These are phyloP conservation scores for Prinsepia uniflora DNA, from an alignment of 306 rosid genomes.

Conservation along the genomic window DNA sequence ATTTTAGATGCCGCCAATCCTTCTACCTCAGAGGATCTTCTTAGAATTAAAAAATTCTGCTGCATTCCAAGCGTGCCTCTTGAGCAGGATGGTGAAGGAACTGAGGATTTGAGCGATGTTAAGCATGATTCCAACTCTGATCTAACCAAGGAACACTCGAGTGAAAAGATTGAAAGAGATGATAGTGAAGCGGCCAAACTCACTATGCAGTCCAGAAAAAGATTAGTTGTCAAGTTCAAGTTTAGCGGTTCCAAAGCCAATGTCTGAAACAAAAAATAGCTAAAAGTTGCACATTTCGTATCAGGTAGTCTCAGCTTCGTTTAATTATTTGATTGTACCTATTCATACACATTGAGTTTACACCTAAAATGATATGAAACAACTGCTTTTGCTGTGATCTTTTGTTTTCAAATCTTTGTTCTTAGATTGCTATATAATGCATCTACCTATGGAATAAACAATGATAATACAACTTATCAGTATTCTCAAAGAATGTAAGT, in stretches of 20 bases:
- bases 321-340: not conserved
- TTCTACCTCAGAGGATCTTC: slow-evolving; percentile 38
- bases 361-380: not conserved
- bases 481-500: not conserved
- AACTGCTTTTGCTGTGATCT: not conserved
- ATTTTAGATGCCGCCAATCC: slow-evolving; percentile 45
- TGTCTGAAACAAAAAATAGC: not conserved
- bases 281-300: slow-evolving; percentile 1
- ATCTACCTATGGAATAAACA: not conserved
- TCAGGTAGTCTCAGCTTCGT: slow-evolving; percentile 14
- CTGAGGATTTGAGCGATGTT: slow-evolving; percentile 13
- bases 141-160: slow-evolving; percentile 26
- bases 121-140: slow-evolving; percentile 33
- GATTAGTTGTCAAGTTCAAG: slow-evolving; percentile 32
- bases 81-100: slow-evolving; percentile 28
- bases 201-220: slow-evolving; percentile 16
- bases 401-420: not conserved
- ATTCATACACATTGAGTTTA: not conserved
- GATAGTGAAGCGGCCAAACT: slow-evolving; percentile 22
- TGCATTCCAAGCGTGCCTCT: slow-evolving; percentile 14
- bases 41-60: slow-evolving; percentile 32
- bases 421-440: not conserved
- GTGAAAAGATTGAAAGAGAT: slow-evolving; percentile 21
- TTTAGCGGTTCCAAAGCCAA: slow-evolving; percentile 24
- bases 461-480: not conserved